A percentile compares a stretch with the other conserved stretches of the same genome.
Conservation (phyloP, 805 yeast species). For the Kodamaea laetipori region DNA sequence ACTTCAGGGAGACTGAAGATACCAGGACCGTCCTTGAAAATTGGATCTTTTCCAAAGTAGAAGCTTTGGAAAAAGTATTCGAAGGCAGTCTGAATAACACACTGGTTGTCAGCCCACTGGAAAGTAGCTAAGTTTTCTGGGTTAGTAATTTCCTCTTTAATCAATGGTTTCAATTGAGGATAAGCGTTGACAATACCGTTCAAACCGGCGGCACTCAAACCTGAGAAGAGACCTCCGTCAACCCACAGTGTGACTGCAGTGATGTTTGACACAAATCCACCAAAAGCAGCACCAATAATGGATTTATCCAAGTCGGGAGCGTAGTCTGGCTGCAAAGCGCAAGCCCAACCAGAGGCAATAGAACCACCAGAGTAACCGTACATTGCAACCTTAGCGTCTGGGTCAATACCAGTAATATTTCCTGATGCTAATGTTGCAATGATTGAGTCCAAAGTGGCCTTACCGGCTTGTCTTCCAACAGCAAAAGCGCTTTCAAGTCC, state of each 20-base stretch:
- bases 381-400: constrained; percentile 19
- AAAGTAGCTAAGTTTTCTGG: background rate
- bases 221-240: constrained; percentile 31
- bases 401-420: constrained; percentile 21
- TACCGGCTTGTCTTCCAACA: constrained; percentile 33
- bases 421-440: constrained; percentile 24
- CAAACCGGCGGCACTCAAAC: constrained; percentile 31
- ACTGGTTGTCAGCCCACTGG: constrained; percentile 6
- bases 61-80: background rate
- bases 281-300: constrained; percentile 35
- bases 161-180: constrained; percentile 21
- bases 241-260: constrained; percentile 27
- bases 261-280: constrained; percentile 39
- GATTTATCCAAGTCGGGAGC: constrained; percentile 32
- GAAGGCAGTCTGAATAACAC: constrained; percentile 1
- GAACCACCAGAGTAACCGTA: constrained; percentile 32
- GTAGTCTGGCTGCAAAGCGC: constrained; percentile 33
- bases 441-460: constrained; percentile 32
- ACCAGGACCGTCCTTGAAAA: constrained; percentile 19
- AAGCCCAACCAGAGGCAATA: constrained; percentile 27
- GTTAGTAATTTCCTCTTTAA: background rate
- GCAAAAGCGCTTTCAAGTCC: constrained; percentile 34
- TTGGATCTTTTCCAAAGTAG: constrained; percentile 17
- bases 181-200: constrained; percentile 35
- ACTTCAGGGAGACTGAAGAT: constrained; percentile 18